phyloP scores from a whole-genome alignment of 2,329 filamentous ascomycete genomes.

The Cordyceps fumosorosea region DNA sequence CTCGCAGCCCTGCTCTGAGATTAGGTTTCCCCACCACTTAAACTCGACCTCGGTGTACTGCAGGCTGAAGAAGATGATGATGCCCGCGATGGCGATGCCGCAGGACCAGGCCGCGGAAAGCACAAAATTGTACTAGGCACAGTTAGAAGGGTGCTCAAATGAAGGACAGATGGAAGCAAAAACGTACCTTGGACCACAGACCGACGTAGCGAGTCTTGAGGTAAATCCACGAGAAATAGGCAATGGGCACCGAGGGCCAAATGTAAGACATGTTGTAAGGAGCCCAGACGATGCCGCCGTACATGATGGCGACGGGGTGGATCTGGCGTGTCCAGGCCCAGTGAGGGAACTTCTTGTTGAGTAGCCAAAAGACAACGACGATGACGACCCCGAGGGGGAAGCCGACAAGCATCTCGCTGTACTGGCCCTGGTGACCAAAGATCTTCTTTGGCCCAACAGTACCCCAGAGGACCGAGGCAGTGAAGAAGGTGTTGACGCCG shows the following conservation, averaged over 20 bases:
- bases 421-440: slow-evolving; percentile 42
- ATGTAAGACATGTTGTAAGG: slow-evolving; percentile 47
- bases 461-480: slow-evolving; percentile 49
- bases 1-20: slow-evolving; percentile 36
- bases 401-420: slow-evolving; percentile 40
- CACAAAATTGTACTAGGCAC: slow-evolving; percentile 43
- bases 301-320: slow-evolving; percentile 42
- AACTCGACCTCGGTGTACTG: slow-evolving; percentile 37
- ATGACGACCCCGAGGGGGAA: slow-evolving; percentile 44
- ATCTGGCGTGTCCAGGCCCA: slow-evolving; percentile 37
- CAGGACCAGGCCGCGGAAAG: slow-evolving; percentile 44
- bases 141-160: not conserved
- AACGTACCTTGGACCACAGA: slow-evolving; percentile 44
- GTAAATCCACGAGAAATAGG: slow-evolving; percentile 46
- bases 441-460: slow-evolving; percentile 45
- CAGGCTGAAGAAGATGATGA: slow-evolving; percentile 48
- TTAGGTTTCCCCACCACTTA: slow-evolving; percentile 44
- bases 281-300: slow-evolving; percentile 39
- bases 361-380: slow-evolving; percentile 34
- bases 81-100: slow-evolving; percentile 43
- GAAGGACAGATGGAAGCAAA: not conserved
- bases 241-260: slow-evolving; percentile 46
- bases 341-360: slow-evolving; percentile 35
- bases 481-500: slow-evolving; percentile 50
- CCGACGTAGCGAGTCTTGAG: slow-evolving; percentile 41